Percentiles rank a stretch among this genome's conserved stretches.
These are phyloP conservation scores for Coprinopsis sp. DNA, from an alignment of 768 basidiomycete species.

Conservation along the genomic window DNA sequence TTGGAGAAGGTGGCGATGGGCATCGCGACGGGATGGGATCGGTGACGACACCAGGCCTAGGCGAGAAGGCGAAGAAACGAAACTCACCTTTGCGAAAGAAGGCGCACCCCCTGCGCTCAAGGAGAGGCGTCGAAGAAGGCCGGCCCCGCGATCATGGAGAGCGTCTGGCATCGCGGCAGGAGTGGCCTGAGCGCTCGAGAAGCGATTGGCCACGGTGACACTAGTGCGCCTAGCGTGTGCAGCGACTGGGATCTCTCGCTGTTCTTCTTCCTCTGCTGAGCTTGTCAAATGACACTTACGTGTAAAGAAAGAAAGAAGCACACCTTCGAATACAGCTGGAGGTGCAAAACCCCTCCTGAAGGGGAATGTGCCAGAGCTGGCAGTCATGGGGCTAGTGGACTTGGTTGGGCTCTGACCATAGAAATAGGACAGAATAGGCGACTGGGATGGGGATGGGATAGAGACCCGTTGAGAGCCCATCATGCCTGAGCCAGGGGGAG, in stretches of 20 bases:
- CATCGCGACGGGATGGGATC: too few relatives aligned
- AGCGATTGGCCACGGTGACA: constrained; percentile 48
- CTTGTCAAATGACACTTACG: too few relatives aligned
- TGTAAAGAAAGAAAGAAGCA: constrained; percentile 9
- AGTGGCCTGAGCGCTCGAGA: constrained; percentile 42
- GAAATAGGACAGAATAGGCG: constrained; percentile 71
- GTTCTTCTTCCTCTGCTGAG: constrained; percentile 33
- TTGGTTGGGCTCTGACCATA: constrained; percentile 59
- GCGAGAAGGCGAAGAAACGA: too few relatives aligned
- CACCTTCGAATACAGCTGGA: constrained; percentile 62
- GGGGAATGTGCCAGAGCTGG: constrained; percentile 48
- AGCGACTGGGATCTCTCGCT: constrained; percentile 37
- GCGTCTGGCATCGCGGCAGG: constrained; percentile 36
- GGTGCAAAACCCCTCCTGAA: constrained; percentile 55
- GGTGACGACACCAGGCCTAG: too few relatives aligned
- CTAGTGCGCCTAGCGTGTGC: constrained; percentile 61
- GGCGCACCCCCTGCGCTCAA: constrained; percentile 52
- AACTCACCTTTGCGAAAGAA: constrained; percentile 55
- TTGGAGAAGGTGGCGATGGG: too few relatives aligned
- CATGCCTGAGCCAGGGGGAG: constrained; percentile 47
- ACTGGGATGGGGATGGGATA: constrained; percentile 52
- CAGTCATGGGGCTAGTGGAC: too few relatives aligned
- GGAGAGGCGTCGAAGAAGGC: constrained; percentile 71
- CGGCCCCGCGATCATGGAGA: constrained; percentile 62
- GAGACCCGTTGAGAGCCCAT: constrained; percentile 38